A percentile compares a stretch with the other conserved stretches of the same genome.
These are phyloP conservation scores for Talaromyces sp. DNA, from an alignment of 2,329 filamentous ascomycete species.

Conservation along the genomic window DNA sequence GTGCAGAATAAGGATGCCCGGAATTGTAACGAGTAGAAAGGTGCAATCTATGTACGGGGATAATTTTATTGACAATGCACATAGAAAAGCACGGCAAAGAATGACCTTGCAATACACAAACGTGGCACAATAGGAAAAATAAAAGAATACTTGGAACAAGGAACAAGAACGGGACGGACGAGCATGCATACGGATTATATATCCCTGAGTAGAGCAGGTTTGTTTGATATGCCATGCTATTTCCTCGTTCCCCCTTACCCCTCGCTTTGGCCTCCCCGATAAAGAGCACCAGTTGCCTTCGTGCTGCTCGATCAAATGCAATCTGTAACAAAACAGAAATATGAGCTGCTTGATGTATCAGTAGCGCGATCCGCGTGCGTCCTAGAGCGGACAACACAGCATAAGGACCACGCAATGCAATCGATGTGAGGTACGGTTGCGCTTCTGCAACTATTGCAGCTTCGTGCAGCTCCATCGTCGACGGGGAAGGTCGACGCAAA, in stretches of 20 bases:
- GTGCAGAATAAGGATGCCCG: neutral
- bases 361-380: conserved; percentile 14
- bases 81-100: conserved; percentile 1
- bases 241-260: conserved; percentile 6
- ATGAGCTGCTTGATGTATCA: conserved; percentile 19
- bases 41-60: neutral
- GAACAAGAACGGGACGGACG: conserved; percentile 1
- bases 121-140: conserved; percentile 3
- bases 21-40: neutral
- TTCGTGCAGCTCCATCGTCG: conserved; percentile 4
- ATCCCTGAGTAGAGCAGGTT: neutral
- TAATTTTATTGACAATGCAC: neutral
- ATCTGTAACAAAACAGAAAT: conserved; percentile 10
- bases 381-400: conserved; percentile 17
- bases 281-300: conserved; percentile 10
- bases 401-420: conserved; percentile 4
- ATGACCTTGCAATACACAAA: conserved; percentile 2
- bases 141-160: neutral
- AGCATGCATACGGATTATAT: conserved; percentile 11
- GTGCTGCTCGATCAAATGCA: conserved; percentile 13
- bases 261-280: conserved; percentile 13
- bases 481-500: conserved; percentile 4
- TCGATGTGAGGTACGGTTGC: conserved; percentile 17
- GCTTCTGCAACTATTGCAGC: conserved; percentile 1
- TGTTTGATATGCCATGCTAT: neutral